A percentile compares a stretch with the other conserved stretches of the same genome.
These are phyloP conservation scores for Circinella minor DNA, from an alignment of 371 early-diverging fungal species.

Conservation along the genomic window DNA sequence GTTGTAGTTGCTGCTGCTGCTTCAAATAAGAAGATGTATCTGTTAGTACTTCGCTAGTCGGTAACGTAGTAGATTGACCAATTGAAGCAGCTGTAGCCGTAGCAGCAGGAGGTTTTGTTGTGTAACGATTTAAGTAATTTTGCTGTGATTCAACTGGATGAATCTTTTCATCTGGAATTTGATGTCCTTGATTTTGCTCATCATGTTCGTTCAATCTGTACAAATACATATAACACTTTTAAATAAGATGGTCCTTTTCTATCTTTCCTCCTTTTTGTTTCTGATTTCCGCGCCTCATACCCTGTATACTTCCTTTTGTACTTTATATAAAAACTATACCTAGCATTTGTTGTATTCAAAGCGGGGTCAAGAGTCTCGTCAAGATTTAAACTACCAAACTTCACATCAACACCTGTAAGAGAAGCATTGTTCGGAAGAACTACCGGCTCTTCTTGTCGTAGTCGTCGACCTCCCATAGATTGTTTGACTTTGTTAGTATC, in stretches of 20 bases:
- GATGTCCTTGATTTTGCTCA: not conserved
- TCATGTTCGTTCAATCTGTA: slow-evolving; percentile 1
- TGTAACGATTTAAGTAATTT: slow-evolving; percentile 6
- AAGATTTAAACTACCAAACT: slow-evolving; percentile 76
- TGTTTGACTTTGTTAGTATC: not conserved
- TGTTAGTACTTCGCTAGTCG: not conserved
- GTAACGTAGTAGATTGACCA: slow-evolving; percentile 5
- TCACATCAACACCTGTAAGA: slow-evolving; percentile 66
- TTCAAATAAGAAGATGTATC: slow-evolving; percentile 5
- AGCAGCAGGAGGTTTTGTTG: slow-evolving; percentile 5
- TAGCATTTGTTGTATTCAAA: not conserved
- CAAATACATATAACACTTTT: not conserved
- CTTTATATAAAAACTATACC: not conserved
- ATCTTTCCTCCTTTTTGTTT: too few species aligned
- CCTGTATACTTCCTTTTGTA: too few species aligned
- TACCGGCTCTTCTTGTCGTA: slow-evolving; percentile 81
- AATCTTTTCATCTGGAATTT: not conserved
- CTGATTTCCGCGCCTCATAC: too few species aligned
- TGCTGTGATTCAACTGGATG: slow-evolving; percentile 7
- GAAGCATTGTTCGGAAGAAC: slow-evolving; percentile 72
- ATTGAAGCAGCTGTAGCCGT: too few species aligned
- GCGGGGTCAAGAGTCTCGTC: slow-evolving; percentile 10
- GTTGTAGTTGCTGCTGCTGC: slow-evolving; percentile 18
- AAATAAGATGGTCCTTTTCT: not conserved
- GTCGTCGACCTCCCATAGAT: slow-evolving; percentile 38